Conservation (phyloP, 805 yeast genomes). For the Pichia cabralensis region DNA sequence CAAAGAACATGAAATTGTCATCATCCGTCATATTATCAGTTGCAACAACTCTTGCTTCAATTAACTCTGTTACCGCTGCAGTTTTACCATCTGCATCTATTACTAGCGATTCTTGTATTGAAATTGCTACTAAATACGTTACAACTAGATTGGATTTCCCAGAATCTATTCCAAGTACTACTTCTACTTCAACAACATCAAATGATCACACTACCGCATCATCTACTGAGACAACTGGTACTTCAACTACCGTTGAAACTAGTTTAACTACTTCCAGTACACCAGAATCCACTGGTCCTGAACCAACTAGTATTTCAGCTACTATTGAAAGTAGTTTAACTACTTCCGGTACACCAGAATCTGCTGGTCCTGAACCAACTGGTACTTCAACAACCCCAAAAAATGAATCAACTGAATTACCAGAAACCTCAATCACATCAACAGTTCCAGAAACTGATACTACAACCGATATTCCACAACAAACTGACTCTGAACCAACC, state of each 20-base stretch:
- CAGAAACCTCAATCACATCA: slow-evolving; percentile 5
- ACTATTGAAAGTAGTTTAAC: slow-evolving; percentile 1
- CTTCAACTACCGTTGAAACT: slow-evolving; percentile 2
- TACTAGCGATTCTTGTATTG: not conserved
- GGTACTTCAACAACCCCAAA: slow-evolving; percentile 3
- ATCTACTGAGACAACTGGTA: not conserved
- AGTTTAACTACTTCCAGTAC: slow-evolving; percentile 1
- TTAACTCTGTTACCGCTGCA: no score
- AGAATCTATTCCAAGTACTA: not conserved
- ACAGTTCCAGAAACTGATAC: slow-evolving; percentile 7
- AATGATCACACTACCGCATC: not conserved
- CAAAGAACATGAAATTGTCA: no score
- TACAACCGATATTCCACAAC: slow-evolving; percentile 7
- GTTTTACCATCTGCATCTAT: not conserved
- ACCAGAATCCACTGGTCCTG: slow-evolving; percentile 2
- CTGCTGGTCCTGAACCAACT: slow-evolving; percentile 8
- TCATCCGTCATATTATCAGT: no score
- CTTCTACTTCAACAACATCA: not conserved
- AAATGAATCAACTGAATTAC: slow-evolving; percentile 8
- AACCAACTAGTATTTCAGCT: slow-evolving; percentile 13
- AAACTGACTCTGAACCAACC: slow-evolving; percentile 6
- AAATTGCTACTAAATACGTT: slow-evolving; percentile 12
- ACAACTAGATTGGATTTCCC: slow-evolving; percentile 14
- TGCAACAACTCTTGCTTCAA: no score
- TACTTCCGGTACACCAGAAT: slow-evolving; percentile 2